These are phyloP conservation scores for Aspergillus alliaceus DNA, from an alignment of 2,329 filamentous ascomycete genomes.

Conservation along the genomic window DNA sequence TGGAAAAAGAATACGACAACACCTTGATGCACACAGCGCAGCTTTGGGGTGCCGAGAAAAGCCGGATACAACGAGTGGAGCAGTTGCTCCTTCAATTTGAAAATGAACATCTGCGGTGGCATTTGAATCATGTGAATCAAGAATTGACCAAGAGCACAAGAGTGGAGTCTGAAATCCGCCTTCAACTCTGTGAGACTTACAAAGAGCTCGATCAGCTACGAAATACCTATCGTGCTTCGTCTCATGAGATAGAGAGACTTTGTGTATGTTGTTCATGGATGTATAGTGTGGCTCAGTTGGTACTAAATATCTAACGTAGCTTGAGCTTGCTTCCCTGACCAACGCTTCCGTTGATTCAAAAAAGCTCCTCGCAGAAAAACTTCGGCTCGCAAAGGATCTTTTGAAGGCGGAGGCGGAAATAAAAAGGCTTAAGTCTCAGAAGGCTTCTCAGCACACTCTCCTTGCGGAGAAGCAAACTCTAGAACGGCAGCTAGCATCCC, in stretches of 20 bases:
- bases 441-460: conserved; percentile 62
- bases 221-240: conserved; percentile 44
- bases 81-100: conserved; percentile 73
- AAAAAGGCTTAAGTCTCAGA: conserved; percentile 61
- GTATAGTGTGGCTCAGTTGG: not conserved
- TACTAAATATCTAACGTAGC: conserved; percentile 47
- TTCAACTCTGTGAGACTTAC: conserved; percentile 51
- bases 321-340: conserved; percentile 69
- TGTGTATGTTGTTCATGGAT: conserved; percentile 44
- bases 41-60: conserved; percentile 72
- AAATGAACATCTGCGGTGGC: conserved; percentile 65
- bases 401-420: conserved; percentile 60
- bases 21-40: conserved; percentile 65
- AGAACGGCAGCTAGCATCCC: conserved; percentile 71
- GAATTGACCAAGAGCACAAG: conserved; percentile 53
- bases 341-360: conserved; percentile 67
- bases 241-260: conserved; percentile 57
- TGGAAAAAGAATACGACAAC: conserved; percentile 71
- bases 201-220: conserved; percentile 43
- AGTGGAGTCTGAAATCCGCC: conserved; percentile 40
- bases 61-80: conserved; percentile 67
- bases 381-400: conserved; percentile 61
- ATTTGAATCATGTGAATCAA: conserved; percentile 60
- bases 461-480: conserved; percentile 77
- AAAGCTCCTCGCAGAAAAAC: conserved; percentile 67